phyloP scores from a whole-genome alignment of 805 yeast species.

The Cyberlindnera nakhonratchasimensis region DNA sequence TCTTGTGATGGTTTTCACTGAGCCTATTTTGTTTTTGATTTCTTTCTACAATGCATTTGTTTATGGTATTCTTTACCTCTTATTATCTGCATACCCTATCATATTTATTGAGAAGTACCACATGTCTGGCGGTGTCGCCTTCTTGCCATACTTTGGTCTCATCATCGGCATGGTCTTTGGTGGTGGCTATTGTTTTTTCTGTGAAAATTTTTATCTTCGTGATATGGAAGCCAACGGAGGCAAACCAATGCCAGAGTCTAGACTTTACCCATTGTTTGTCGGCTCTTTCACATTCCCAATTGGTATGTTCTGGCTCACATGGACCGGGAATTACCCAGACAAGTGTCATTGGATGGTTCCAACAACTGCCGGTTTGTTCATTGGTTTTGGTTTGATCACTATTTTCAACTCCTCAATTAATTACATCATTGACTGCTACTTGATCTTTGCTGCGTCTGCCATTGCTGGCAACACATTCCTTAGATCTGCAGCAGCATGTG shows the following conservation, averaged over 20 bases:
- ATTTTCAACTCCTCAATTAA: constrained; percentile 68
- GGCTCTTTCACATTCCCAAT: constrained; percentile 70
- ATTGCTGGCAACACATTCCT: constrained; percentile 69
- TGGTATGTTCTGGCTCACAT: constrained; percentile 82
- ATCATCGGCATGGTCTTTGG: constrained; percentile 66
- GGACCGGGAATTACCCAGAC: constrained; percentile 78
- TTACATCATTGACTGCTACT: constrained; percentile 69
- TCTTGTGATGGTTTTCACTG: constrained; percentile 57
- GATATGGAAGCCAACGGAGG: constrained; percentile 52
- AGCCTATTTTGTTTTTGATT: constrained; percentile 68
- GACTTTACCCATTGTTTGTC: constrained; percentile 71
- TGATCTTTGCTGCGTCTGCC: constrained; percentile 74
- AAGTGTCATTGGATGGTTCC: constrained; percentile 83
- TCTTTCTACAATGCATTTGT: constrained; percentile 74
- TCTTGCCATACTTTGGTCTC: constrained; percentile 77
- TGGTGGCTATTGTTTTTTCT: constrained; percentile 45
- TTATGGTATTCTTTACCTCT: constrained; percentile 73
- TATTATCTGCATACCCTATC: constrained; percentile 73
- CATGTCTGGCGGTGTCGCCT: constrained; percentile 60
- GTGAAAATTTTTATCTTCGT: constrained; percentile 50
- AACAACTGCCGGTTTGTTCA: constrained; percentile 56
- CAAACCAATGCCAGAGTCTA: constrained; percentile 70
- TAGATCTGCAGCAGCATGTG: constrained; percentile 66
- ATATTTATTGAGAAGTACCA: constrained; percentile 62
- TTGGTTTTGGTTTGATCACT: constrained; percentile 65